Base-by-base conservation (phyloP, 2,329 filamentous ascomycete genomes). In the Parafenestella ontariensis region DNA sequence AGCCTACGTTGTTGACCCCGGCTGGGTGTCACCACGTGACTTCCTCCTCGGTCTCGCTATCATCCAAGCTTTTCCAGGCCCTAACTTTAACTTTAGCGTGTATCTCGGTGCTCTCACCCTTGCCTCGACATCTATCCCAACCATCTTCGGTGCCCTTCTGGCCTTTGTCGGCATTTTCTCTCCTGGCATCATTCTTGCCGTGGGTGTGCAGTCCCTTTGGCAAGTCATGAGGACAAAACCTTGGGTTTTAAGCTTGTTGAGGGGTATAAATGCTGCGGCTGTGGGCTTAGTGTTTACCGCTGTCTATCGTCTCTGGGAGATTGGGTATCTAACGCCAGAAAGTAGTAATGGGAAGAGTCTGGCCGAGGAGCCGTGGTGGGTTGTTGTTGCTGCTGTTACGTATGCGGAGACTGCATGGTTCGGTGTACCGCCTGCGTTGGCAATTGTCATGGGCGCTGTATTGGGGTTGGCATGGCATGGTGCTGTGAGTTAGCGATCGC, bases 11-110 rank as follows among this genome's bases (percentile, higher is more conserved):
- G 89, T 91, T 0, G 80, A 82, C 0, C 86, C 88, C 21, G 86
- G 86, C 6, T 92, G 88, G 88, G 88, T 92, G 0, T 84, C 82
- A 0, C 79, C 87, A 0, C 82, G 89, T 3, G 87, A 92, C 68
- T 91, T 92, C 68, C 78, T 92, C 0, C 85, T 91, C 44, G 89
- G 89, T 0, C 82, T 92, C 0, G 89, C 89, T 7, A 81, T 92
- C 48, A 87, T 86, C 17, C 89, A 92, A 71, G 83, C 87, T 0
- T 89, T 91, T 52, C 89, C 89, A 0, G 85, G 85, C 0, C 86
- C 85, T 0, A 84, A 85, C 59, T 84, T 85, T 73, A 85, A 84
- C 65, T 87, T 79, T 40, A 71, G 70, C 1, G 77, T 79, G 13
- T 79, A 76, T 46, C 70, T 79, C 3, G 77, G 77, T 11, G 68